phyloP scores from a whole-genome alignment of 345 rosid genomes.

The Anacardium occidentale region DNA sequence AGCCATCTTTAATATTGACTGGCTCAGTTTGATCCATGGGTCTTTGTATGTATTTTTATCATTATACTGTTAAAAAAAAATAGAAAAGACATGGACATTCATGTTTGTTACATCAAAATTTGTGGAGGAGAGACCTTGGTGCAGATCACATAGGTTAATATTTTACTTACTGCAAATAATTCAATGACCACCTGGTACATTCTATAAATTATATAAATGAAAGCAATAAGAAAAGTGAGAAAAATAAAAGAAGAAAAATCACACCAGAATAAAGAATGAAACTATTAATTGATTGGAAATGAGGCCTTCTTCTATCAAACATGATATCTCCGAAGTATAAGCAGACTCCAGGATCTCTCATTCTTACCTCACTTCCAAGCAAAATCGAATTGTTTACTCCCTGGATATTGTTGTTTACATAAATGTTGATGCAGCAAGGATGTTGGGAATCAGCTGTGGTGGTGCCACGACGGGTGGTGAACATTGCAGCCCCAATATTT shows the following conservation, averaged over 20 bases:
- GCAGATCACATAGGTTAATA: too few relatives aligned
- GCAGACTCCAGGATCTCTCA: slow-evolving; percentile 43
- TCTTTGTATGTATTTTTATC: background rate
- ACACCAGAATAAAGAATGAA: background rate
- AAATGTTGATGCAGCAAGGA: slow-evolving; percentile 45
- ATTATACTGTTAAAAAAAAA: background rate
- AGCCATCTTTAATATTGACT: background rate
- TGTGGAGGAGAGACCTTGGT: background rate
- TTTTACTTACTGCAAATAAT: background rate
- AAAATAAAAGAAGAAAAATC: background rate
- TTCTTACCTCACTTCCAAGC: slow-evolving; percentile 35
- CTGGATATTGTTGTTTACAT: slow-evolving; percentile 47
- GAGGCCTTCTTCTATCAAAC: background rate
- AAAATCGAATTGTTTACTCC: slow-evolving; percentile 48
- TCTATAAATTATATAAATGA: background rate
- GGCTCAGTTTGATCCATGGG: background rate
- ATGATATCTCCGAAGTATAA: slow-evolving; percentile 12
- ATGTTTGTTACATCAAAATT: background rate
- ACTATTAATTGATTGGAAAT: background rate
- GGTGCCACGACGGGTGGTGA: slow-evolving; percentile 24
- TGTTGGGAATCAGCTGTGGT: slow-evolving; percentile 29
- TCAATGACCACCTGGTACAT: background rate
- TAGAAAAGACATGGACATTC: background rate
- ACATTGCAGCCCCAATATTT: slow-evolving; percentile 65
- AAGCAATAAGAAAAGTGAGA: background rate